phyloP scores from a whole-genome alignment of 2,329 filamentous ascomycete species.

The Fonsecaea nubica region DNA sequence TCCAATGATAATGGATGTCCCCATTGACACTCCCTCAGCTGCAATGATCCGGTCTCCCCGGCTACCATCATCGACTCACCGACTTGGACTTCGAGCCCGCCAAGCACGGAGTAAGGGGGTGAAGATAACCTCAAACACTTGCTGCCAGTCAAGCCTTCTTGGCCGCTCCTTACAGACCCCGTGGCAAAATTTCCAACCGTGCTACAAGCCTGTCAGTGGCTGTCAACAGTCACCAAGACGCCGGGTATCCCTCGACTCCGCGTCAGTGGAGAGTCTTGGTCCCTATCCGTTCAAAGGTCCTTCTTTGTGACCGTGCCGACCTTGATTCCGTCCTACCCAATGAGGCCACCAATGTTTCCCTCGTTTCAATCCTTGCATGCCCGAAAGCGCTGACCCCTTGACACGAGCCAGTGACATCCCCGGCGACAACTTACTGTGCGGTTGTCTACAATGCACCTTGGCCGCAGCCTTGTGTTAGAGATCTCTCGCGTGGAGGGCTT shows the following conservation, averaged over 20 bases:
- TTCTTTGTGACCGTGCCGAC: slow-evolving; percentile 2
- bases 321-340: slow-evolving; percentile 4
- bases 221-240: neutral
- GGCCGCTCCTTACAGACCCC: slow-evolving; percentile 7
- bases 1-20: neutral
- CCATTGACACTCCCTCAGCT: neutral
- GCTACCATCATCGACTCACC: neutral
- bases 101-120: slow-evolving; percentile 4
- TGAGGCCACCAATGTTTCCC: neutral
- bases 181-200: neutral
- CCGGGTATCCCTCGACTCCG: slow-evolving; percentile 15
- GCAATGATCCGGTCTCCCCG: neutral
- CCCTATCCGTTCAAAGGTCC: neutral
- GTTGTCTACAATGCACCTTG: slow-evolving; percentile 6
- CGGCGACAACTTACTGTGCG: slow-evolving; percentile 3
- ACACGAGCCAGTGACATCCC: neutral
- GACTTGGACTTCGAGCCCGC: neutral
- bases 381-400: slow-evolving; percentile 11
- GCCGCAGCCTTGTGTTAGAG: slow-evolving; percentile 26
- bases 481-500: slow-evolving; percentile 10
- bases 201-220: slow-evolving; percentile 3
- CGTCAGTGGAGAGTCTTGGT: slow-evolving; percentile 7
- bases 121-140: slow-evolving; percentile 17
- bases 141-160: slow-evolving; percentile 19
- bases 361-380: neutral